Conservation (phyloP, 495 filamentous ascomycete species). For the Filosporella fistucella region DNA sequence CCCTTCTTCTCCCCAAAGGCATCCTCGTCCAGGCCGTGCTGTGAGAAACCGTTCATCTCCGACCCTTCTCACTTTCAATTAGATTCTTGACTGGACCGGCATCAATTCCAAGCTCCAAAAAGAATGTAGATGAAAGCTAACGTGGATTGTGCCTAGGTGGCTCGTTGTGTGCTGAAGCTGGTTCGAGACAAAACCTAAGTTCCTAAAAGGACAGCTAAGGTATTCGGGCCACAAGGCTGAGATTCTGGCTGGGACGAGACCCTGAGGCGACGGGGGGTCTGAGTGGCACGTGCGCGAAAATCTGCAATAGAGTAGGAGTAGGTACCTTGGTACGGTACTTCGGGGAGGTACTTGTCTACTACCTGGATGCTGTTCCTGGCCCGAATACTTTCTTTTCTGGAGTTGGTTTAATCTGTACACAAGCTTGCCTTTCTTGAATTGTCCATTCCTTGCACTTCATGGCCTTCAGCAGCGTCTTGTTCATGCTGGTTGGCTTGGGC, state of each 20-base stretch:
- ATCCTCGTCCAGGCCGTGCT: constrained; percentile 69
- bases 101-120: neutral
- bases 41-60: constrained; percentile 55
- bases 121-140: neutral
- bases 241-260: neutral
- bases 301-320: no score
- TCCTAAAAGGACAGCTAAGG: neutral
- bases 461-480: no score
- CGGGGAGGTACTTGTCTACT: no score
- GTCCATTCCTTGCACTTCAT: no score
- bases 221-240: neutral
- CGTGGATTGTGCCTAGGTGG: neutral
- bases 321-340: no score
- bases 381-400: no score
- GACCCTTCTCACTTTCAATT: neutral
- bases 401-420: no score
- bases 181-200: neutral
- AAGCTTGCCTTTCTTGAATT: no score
- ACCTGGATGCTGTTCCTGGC: no score
- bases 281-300: no score
- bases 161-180: constrained; percentile 1
- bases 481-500: no score
- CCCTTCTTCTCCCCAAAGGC: constrained; percentile 69
- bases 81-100: neutral
- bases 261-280: no score